Evolutionary conservation across 2,329 filamentous ascomycete species (phyloP).

Genomic region (Hypocrella siamensis): DNA sequence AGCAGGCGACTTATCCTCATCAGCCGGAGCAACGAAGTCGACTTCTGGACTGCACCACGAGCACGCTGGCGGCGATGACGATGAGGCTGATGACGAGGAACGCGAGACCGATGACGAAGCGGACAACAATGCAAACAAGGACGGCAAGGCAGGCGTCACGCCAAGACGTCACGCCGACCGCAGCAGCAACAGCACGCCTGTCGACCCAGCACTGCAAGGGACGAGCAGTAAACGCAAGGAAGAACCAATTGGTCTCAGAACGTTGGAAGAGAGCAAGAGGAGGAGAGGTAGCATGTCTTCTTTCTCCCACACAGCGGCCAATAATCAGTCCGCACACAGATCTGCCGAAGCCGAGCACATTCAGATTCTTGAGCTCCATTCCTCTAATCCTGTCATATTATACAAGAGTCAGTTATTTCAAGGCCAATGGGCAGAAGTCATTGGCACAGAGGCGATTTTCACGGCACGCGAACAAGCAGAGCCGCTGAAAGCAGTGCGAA

Average conservation of each 20-base stretch:
- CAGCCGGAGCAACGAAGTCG: conserved; percentile 13
- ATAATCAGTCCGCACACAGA: background rate
- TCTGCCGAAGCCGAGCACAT: conserved; percentile 26
- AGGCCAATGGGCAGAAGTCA: conserved; percentile 66
- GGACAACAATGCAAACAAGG: conserved; percentile 4
- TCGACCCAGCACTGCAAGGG: conserved; percentile 4
- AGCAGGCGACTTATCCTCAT: conserved; percentile 9
- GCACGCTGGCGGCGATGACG: conserved; percentile 12
- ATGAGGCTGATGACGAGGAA: conserved; percentile 15
- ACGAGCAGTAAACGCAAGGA: conserved; percentile 4
- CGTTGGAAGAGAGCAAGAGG: background rate
- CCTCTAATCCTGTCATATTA: conserved; percentile 58
- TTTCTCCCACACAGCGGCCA: too few species aligned
- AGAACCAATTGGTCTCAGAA: background rate
- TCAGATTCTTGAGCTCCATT: conserved; percentile 74
- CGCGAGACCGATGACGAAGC: conserved; percentile 13
- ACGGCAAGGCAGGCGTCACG: conserved; percentile 1
- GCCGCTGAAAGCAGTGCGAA: conserved; percentile 24
- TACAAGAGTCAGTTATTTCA: conserved; percentile 67
- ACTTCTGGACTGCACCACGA: conserved; percentile 8
- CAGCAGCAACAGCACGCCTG: conserved; percentile 2
- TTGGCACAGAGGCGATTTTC: conserved; percentile 75
- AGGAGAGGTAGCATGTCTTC: too few species aligned
- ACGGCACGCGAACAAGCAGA: conserved; percentile 22
- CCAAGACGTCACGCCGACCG: conserved; percentile 1